Conservation (phyloP, 495 filamentous ascomycete species). For the Hypoxylon crocopeplum region DNA sequence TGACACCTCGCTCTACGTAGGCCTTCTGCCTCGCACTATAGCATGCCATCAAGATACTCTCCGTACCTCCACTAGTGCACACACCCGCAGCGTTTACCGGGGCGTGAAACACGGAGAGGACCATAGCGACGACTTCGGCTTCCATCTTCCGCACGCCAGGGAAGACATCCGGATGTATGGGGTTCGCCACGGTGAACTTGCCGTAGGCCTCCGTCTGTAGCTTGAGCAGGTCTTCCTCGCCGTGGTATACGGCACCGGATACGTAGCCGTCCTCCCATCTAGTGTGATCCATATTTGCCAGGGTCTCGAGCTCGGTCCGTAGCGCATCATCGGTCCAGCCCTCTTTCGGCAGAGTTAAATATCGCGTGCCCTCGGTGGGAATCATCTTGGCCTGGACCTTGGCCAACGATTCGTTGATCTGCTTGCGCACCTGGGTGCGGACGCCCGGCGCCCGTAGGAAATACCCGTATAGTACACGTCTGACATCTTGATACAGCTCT, state of each 20-base stretch:
- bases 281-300: conserved; percentile 89
- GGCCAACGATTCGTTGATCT: conserved; percentile 74
- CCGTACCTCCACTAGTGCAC: conserved; percentile 90
- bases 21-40: conserved; percentile 89
- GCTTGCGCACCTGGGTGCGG: conserved; percentile 77
- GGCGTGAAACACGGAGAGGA: conserved; percentile 89
- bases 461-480: conserved; percentile 77
- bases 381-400: conserved; percentile 86
- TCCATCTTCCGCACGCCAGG: conserved; percentile 99
- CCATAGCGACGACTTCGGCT: conserved; percentile 97
- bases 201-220: conserved; percentile 92
- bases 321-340: conserved; percentile 84
- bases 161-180: conserved; percentile 99
- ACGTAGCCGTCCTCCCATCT: conserved; percentile 96
- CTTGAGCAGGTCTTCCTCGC: conserved; percentile 80
- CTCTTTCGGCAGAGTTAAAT: conserved; percentile 80
- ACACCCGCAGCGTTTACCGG: conserved; percentile 84
- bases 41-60: conserved; percentile 95
- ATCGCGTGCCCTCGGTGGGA: conserved; percentile 73
- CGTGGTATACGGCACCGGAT: conserved; percentile 95
- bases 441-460: conserved; percentile 88
- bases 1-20: conserved; percentile 80
- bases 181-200: conserved; percentile 94
- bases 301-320: conserved; percentile 76
- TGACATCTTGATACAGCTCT: conserved; percentile 72